A percentile compares a stretch with the other conserved stretches of the same genome.
Conservation (phyloP, 148 eudicot genomes). For the Fagopyrum tataricum region DNA sequence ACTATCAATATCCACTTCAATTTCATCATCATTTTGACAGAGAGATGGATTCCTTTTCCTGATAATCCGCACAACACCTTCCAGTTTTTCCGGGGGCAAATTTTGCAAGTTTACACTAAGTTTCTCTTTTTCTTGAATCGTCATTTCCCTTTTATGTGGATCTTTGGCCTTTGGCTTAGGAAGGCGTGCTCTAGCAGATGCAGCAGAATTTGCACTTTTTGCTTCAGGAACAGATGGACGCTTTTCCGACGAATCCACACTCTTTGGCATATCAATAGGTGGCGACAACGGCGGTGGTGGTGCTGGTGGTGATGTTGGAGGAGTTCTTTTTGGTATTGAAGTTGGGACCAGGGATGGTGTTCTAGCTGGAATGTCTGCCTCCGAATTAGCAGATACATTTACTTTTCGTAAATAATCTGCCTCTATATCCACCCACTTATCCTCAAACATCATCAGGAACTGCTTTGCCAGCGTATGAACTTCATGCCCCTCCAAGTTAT, state of each 20-base stretch:
- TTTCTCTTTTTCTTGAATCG: constrained; percentile 55
- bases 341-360: constrained; percentile 48
- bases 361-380: constrained; percentile 42
- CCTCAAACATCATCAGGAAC: constrained; percentile 64
- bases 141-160: constrained; percentile 81
- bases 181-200: constrained; percentile 40
- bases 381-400: constrained; percentile 32
- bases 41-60: constrained; percentile 76
- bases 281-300: constrained; percentile 36
- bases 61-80: constrained; percentile 73
- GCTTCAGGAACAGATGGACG: constrained; percentile 15
- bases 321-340: constrained; percentile 23
- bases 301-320: constrained; percentile 27
- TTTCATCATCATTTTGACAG: constrained; percentile 66
- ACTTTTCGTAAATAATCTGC: constrained; percentile 48
- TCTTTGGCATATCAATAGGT: constrained; percentile 16
- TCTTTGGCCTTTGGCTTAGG: constrained; percentile 91
- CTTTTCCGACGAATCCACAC: background rate
- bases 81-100: constrained; percentile 55
- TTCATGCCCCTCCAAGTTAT: constrained; percentile 88
- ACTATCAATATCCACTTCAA: background rate
- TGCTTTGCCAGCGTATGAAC: constrained; percentile 75
- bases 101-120: no score
- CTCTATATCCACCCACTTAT: constrained; percentile 65
- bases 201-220: constrained; percentile 22